These are phyloP conservation scores for Vitis hybrid DNA, from an alignment of 177 flowering plant species.

Conservation along the genomic window DNA sequence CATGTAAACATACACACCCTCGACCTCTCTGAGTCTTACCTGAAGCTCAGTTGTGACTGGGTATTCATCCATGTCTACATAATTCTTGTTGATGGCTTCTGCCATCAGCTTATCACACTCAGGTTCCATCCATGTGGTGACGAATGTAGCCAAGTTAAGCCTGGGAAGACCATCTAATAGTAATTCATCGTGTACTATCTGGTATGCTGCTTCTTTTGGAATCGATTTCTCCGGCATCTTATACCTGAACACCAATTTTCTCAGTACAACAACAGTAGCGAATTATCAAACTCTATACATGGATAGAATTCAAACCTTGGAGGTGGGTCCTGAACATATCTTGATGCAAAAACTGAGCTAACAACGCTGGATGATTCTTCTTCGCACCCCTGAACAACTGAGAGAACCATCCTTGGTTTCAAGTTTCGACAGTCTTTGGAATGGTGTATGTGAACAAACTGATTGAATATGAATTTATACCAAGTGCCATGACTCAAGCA, in stretches of 20 bases:
- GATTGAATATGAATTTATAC: too few species aligned
- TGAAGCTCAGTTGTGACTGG: slow-evolving; percentile 44
- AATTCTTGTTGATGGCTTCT: slow-evolving; percentile 40
- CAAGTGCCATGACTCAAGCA: too few species aligned
- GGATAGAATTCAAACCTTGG: slow-evolving; percentile 22
- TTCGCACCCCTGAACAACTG: slow-evolving; percentile 4
- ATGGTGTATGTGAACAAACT: too few species aligned
- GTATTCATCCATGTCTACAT: slow-evolving; percentile 47
- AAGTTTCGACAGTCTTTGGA: too few species aligned
- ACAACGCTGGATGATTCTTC: slow-evolving; percentile 18
- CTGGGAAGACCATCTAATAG: slow-evolving; percentile 36
- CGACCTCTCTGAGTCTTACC: background rate
- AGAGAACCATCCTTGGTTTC: slow-evolving; percentile 35
- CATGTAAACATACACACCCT: too few species aligned
- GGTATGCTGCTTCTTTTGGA: slow-evolving; percentile 39
- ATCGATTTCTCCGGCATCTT: slow-evolving; percentile 36
- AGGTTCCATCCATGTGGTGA: slow-evolving; percentile 44
- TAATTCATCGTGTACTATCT: slow-evolving; percentile 37
- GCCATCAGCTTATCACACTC: slow-evolving; percentile 40
- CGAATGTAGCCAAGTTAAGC: slow-evolving; percentile 40
- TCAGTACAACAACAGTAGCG: background rate
- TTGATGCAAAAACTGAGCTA: slow-evolving; percentile 36
- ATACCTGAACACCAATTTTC: slow-evolving; percentile 17
- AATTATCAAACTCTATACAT: background rate
- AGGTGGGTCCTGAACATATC: slow-evolving; percentile 30